These are phyloP conservation scores for Cetraspora pellucida DNA, from an alignment of 192 early-diverging fungal genomes.

Conservation along the genomic window DNA sequence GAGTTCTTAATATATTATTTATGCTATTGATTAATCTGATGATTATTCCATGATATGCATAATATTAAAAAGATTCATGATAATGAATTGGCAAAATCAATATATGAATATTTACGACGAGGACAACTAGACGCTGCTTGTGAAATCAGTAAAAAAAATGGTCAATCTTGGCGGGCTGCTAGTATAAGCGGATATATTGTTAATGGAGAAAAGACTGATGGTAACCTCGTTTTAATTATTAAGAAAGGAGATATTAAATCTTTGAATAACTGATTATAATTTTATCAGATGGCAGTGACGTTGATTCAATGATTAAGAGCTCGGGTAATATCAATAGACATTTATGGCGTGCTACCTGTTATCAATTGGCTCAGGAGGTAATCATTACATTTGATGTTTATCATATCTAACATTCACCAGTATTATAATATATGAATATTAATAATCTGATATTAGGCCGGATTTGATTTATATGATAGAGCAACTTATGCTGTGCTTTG, in stretches of 20 bases:
- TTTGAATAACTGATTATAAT: not conserved
- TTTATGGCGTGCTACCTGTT: slow-evolving; percentile 70
- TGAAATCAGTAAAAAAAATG: slow-evolving; percentile 70
- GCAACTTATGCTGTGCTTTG: slow-evolving; percentile 76
- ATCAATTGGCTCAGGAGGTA: slow-evolving; percentile 56
- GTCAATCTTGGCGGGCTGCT: slow-evolving; percentile 82
- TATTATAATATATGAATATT: not conserved
- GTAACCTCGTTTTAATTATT: not conserved
- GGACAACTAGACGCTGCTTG: slow-evolving; percentile 67
- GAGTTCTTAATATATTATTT: not conserved
- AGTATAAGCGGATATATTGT: slow-evolving; percentile 67
- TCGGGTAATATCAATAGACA: slow-evolving; percentile 64
- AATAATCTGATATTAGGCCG: slow-evolving; percentile 36
- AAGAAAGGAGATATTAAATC: not conserved
- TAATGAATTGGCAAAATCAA: slow-evolving; percentile 58
- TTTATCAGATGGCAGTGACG: not conserved
- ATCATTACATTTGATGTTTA: not conserved
- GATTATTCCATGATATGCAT: not conserved
- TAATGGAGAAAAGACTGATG: slow-evolving; percentile 50
- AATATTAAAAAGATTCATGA: slow-evolving; percentile 41
- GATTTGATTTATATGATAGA: slow-evolving; percentile 68
- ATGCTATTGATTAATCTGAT: no score
- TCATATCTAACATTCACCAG: not conserved
- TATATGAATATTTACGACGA: slow-evolving; percentile 79
- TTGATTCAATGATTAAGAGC: not conserved